Evolutionary conservation across 1,284 basidiomycete genomes (phyloP), one percentile per base, ranked within the genome.

Genomic region (Pseudozyma sp.): DNA sequence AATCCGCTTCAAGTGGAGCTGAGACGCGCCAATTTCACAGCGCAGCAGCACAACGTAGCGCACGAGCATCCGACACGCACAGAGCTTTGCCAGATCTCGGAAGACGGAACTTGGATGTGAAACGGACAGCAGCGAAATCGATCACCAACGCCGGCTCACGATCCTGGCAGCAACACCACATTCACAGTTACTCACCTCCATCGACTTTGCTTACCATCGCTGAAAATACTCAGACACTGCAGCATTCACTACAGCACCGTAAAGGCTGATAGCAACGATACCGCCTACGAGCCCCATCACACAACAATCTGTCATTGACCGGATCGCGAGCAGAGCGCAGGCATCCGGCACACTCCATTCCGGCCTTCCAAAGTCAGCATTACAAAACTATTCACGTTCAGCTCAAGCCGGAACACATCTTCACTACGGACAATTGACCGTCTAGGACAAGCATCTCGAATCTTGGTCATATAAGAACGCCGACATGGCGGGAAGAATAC

Each of bases 401-500:
- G 25, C 25, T 31, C 3, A 31, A 31, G 25, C 9, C 21, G 19
- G n/a, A 31, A 19, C 34, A 19, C 34, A 34, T 13, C 10, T 47
- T 21, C 53, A 36, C 5, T 14, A 9, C 13, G n/a, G n/a, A n/a
- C 11, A 18, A 35, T 19, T 21, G 19, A 25, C 10, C 47, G 13
- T 5, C 47, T 12, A 21, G 21, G 25, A 12, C 7, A 18, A 8
- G 3, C 16, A 2, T 35, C 18, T 38, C 19, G 6, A 42, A 48
- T 11, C 5, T 14, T 16, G 6, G 40, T 6, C 16, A n/a, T 10
- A 31, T 12, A n/a, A 56, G 42, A 58, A 43, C 36, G 61, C 59
- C 57, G 57, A 39, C 18, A 84, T 84, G 83, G 70, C 79, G 47
- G 77, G 69, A 19, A 77, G 80, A 49, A 85, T 85, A 66, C 76